These are phyloP conservation scores for Colletotrichum chrysophilum DNA, from an alignment of 2,329 filamentous ascomycete genomes.

Conservation along the genomic window DNA sequence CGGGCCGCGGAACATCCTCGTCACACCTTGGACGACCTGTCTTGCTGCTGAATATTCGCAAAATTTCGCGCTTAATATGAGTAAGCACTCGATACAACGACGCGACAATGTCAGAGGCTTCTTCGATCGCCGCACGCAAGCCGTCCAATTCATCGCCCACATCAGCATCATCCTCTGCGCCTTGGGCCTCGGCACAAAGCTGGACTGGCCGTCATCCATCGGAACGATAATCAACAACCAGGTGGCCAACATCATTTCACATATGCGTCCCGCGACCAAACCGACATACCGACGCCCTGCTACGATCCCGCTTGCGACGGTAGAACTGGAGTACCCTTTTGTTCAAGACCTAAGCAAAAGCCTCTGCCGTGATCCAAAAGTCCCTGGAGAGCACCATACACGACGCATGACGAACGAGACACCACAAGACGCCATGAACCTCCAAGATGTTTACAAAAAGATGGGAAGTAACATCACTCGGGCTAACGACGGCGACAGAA, in stretches of 20 bases:
- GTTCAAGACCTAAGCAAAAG: neutral
- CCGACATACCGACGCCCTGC: neutral
- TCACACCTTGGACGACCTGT: neutral
- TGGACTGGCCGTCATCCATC: neutral
- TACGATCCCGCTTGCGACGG: neutral
- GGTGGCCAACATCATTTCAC: neutral
- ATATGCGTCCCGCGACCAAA: neutral
- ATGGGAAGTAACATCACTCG: neutral
- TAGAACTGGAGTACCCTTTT: neutral
- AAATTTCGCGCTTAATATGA: neutral
- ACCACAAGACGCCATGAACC: neutral
- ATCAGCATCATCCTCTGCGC: neutral
- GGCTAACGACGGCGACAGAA: neutral
- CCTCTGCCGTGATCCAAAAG: neutral
- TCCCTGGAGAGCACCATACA: neutral
- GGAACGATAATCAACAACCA: neutral
- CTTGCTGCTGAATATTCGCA: neutral
- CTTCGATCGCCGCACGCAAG: neutral
- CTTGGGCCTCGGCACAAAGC: neutral
- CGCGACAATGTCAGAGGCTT: neutral
- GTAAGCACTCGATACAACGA: neutral
- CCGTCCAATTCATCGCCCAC: neutral
- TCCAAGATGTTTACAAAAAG: neutral
- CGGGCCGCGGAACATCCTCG: neutral
- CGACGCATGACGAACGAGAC: neutral